Evolutionary conservation across 1,284 basidiomycete genomes (phyloP), one percentile per base, ranked within the genome.

Genomic region (Melampsora americana): DNA sequence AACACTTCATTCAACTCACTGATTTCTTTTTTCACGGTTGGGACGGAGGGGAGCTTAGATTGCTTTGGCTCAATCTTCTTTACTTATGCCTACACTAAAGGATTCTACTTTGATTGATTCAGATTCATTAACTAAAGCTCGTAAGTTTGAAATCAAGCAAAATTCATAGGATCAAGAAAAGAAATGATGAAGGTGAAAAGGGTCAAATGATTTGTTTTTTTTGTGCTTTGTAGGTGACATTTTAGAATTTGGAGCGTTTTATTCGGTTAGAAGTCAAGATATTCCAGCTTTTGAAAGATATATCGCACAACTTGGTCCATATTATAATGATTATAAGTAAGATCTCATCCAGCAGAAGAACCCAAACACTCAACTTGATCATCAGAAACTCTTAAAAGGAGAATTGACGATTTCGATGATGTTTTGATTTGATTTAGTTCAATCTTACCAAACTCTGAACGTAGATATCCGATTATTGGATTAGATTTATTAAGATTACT

Each of bases 211-310:
- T 44, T 80, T 59, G 23, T 23, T 59, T n/a, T n/a, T n/a, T n/a
- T n/a, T n/a, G n/a, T n/a, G n/a, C n/a, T n/a, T n/a, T n/a, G n/a
- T 85, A 92, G 91, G 95, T 78, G 92, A 96, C 78, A 92, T 97
- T 70, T 89, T 99, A 75, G 95, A 98, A 85, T 90, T 97, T 80
- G 95, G 94, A 64, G 92, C 95, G 20, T 91, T 96, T 85, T 91
- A 91, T 85, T 93, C 94, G 78, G 90, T 99, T 82, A 88, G 93
- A 60, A 88, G 89, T 78, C 88, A 89, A 82, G 92, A 97, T 83
- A 89, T 96, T 16, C 89, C 92, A 60, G 90, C 92, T 0, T 99
- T 99, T 82, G 92, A 95, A 82, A 89, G 95, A 78, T 99, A 97
- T 84, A 93, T 95, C 83, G 90, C 92, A 18, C 92, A 96, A 82